Conservation (phyloP, 2,329 filamentous ascomycete species). For the Fusarium nygamai region DNA sequence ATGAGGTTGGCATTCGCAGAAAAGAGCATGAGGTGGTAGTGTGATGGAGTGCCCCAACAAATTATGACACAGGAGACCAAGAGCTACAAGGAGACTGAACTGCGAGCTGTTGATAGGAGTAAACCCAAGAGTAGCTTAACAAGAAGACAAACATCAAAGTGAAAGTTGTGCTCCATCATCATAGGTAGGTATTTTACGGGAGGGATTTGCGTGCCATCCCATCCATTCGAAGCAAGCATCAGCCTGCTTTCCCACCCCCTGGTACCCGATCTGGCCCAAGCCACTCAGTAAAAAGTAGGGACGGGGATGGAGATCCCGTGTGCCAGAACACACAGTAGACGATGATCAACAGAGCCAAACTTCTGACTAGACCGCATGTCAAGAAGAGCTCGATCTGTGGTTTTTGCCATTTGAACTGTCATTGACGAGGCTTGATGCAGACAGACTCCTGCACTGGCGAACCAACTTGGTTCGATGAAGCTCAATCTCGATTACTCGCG, state of each 20-base stretch:
- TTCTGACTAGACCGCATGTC: neutral
- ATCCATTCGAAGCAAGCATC: slow-evolving; percentile 28
- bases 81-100: slow-evolving; percentile 16
- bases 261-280: slow-evolving; percentile 43
- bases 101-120: neutral
- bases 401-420: neutral
- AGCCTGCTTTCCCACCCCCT: slow-evolving; percentile 34
- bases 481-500: slow-evolving; percentile 6
- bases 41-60: slow-evolving; percentile 18
- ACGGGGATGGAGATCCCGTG: slow-evolving; percentile 41
- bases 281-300: slow-evolving; percentile 39
- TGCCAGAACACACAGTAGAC: slow-evolving; percentile 36
- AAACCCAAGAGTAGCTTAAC: neutral
- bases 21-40: slow-evolving; percentile 2
- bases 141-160: slow-evolving; percentile 8
- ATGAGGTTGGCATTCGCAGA: slow-evolving; percentile 1
- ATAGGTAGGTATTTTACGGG: slow-evolving; percentile 13
- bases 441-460: slow-evolving; percentile 3
- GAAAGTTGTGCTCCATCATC: neutral
- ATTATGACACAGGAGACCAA: neutral
- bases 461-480: neutral
- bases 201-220: slow-evolving; percentile 40
- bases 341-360: slow-evolving; percentile 28
- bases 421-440: neutral
- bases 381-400: slow-evolving; percentile 2